Percentiles rank a stretch among this genome's conserved stretches.
Evolutionary conservation across 768 basidiomycete species (phyloP).

Genomic region (Naganishia antarctica): DNA sequence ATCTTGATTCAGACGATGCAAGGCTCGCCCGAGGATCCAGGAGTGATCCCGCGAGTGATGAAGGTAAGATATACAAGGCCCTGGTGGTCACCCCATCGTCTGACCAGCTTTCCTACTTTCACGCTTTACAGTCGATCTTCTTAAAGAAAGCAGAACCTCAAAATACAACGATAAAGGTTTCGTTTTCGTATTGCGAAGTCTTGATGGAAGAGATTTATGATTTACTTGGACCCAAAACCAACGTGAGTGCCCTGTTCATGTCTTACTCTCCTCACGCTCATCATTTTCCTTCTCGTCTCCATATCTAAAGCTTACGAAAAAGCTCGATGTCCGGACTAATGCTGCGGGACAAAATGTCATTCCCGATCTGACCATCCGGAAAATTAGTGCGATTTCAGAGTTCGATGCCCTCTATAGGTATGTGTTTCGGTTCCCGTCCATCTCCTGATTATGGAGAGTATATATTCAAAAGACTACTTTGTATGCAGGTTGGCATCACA

Average conservation of each 20-base stretch:
- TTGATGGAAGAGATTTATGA: conserved; percentile 90
- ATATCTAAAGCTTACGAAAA: conserved; percentile 41
- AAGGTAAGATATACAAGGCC: conserved; percentile 52
- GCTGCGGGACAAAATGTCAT: conserved; percentile 57
- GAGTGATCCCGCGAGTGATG: conserved; percentile 79
- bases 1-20: conserved; percentile 69
- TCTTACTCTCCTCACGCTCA: too few relatives aligned
- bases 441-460: not conserved
- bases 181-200: conserved; percentile 79
- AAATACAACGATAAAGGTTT: conserved; percentile 53
- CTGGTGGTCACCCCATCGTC: not conserved
- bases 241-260: conserved; percentile 24
- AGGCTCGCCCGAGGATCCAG: conserved; percentile 66
- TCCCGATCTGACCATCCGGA: conserved; percentile 53
- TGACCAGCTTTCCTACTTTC: too few relatives aligned
- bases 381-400: conserved; percentile 53
- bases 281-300: too few relatives aligned
- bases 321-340: conserved; percentile 59
- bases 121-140: conserved; percentile 54
- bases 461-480: not conserved
- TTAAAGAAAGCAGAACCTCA: conserved; percentile 48
- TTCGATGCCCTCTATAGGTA: conserved; percentile 53
- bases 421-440: conserved; percentile 11
- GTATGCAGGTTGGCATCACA: conserved; percentile 61
- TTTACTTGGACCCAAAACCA: conserved; percentile 57